phyloP scores from a whole-genome alignment of 139 green algal species.

The Micromonas pusilla region DNA sequence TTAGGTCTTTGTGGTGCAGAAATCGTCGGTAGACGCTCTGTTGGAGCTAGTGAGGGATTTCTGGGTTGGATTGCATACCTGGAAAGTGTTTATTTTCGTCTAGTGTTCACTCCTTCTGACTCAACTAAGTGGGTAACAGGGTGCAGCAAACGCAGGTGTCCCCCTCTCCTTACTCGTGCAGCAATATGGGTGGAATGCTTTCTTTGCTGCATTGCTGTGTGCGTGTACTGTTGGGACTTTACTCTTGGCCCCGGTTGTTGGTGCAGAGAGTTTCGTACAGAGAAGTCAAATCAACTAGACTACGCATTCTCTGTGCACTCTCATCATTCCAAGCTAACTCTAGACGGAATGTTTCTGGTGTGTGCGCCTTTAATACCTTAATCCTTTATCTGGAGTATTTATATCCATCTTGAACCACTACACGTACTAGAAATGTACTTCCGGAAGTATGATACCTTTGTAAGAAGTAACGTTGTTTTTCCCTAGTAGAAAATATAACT shows the following conservation, averaged over 20 bases:
- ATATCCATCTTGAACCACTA: neutral
- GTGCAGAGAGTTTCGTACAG: constrained; percentile 68
- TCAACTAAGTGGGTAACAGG: neutral
- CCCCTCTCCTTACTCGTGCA: constrained; percentile 91
- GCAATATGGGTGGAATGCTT: constrained; percentile 48
- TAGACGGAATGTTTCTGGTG: no score
- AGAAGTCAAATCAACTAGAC: neutral
- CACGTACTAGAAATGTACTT: neutral
- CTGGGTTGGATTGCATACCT: constrained; percentile 86
- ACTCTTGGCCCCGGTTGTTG: constrained; percentile 84
- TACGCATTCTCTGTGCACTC: no score
- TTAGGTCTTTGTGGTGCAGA: constrained; percentile 82
- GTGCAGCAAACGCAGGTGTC: constrained; percentile 76
- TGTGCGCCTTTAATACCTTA: neutral
- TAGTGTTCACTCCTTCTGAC: constrained; percentile 19
- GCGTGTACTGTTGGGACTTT: constrained; percentile 69
- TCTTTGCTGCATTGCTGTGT: constrained; percentile 72
- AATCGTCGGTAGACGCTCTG: constrained; percentile 73
- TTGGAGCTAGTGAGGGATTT: constrained; percentile 88
- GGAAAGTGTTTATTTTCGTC: constrained; percentile 43
- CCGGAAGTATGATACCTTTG: no score
- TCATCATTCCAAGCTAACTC: no score
- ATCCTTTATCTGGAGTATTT: neutral
- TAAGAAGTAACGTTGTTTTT: neutral
- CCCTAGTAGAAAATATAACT: neutral